A percentile compares a stretch with the other conserved stretches of the same genome.
Conservation (phyloP, 495 filamentous ascomycete genomes). For the Penicillium paxilli region DNA sequence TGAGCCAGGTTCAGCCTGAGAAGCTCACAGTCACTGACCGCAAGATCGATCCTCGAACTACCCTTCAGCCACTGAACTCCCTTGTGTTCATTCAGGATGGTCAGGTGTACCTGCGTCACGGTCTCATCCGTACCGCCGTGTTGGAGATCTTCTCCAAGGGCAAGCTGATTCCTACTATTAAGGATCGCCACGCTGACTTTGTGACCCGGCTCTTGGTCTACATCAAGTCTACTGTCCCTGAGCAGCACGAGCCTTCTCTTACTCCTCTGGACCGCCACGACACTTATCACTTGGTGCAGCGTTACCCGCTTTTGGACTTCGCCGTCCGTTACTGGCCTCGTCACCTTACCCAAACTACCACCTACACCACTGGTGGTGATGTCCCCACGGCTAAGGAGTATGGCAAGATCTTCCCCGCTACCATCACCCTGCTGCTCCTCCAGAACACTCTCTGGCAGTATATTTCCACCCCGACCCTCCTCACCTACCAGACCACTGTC, state of each 20-base stretch:
- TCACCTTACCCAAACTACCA: conserved; percentile 27
- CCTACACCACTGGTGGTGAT: conserved; percentile 27
- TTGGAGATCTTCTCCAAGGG: conserved; percentile 30
- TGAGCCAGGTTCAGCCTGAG: conserved; percentile 30
- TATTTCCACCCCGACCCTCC: conserved; percentile 27
- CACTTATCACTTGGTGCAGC: conserved; percentile 16
- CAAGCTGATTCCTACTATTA: conserved; percentile 25
- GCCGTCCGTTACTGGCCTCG: conserved; percentile 37
- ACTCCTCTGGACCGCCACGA: conserved; percentile 23
- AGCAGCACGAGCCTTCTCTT: conserved; percentile 31
- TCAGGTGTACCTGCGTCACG: conserved; percentile 35
- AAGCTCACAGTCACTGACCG: conserved; percentile 27
- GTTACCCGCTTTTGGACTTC: conserved; percentile 35
- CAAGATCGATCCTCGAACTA: conserved; percentile 16
- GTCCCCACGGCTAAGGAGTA: conserved; percentile 27
- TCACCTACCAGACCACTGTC: conserved; percentile 25
- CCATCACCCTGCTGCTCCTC: conserved; percentile 24
- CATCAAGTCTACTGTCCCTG: conserved; percentile 25
- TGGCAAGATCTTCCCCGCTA: conserved; percentile 27
- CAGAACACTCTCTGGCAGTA: conserved; percentile 34
- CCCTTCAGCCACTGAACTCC: conserved; percentile 26
- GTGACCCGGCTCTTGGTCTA: conserved; percentile 32
- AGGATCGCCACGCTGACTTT: conserved; percentile 35
- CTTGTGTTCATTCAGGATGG: conserved; percentile 36
- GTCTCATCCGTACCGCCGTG: conserved; percentile 28